Evolutionary conservation across 2,329 filamentous ascomycete species (phyloP), one percentile per base, ranked within the genome.

Genomic region (Colletotrichum plurivorum): DNA sequence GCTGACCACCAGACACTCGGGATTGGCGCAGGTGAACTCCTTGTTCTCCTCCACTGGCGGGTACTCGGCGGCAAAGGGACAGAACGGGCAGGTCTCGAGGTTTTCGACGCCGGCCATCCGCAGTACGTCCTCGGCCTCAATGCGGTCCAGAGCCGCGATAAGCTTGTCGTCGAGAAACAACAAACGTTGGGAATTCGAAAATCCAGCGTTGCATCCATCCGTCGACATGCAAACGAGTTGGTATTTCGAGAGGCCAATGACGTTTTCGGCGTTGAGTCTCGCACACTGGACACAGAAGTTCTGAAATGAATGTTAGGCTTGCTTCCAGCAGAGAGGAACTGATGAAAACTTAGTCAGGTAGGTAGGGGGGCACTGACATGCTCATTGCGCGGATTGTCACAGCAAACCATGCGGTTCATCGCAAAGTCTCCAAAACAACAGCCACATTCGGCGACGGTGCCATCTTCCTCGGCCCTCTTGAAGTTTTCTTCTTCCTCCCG

Each of bases 1-100:
- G 76, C 87, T 92, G 56, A 88, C 81, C 46, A 86, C 85, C 70
- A 82, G 81, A 76, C 94, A 97, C 0, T 88, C 85, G 0, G 86
- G 84, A 64, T 90, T 91, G 60, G 87, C 82, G 79, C 94, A 97
- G 4, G 84, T 84, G 71, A 97, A 97, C 75, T 95, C 92, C 69
- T 86, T 90, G 76, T 95, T 87, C 18, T 88, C 80, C 18, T 92
- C 88, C 2, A 92, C 80, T 0, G 92, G 88, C 0, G 88, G 89
- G 71, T 89, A 93, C 68, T 94, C 92, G 41, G 90, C 92, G 49
- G 93, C 93, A 81, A 89, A 97, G 22, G 93, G 90, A 77, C 94
- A 97, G 75, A 94, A 96, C 0, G 94, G 93, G 73, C 94, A 97
- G 39, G 87, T 89, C 39, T 88, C 92, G 2, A 97, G 86, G 70